Evolutionary conservation across 148 eudicot species (phyloP).

Genomic region (Chenopodium suecicum): DNA sequence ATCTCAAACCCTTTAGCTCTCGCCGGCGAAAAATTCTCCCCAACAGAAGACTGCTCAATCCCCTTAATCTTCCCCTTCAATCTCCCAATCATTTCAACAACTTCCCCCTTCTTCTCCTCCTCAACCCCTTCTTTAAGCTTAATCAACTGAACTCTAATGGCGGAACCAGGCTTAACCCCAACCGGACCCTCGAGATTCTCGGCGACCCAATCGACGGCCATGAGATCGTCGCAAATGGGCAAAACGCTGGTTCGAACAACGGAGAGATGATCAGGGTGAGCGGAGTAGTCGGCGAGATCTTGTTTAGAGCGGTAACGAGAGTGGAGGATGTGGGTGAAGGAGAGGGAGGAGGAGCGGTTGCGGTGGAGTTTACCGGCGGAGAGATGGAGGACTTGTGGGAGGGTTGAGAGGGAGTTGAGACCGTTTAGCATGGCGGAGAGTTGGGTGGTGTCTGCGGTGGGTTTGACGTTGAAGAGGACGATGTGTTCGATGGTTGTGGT

Average conservation of each 20-base stretch:
- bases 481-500: conserved; percentile 63
- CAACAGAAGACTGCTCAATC: conserved; percentile 50
- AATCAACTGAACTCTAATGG: conserved; percentile 57
- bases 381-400: conserved; percentile 46
- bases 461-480: conserved; percentile 71
- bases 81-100: conserved; percentile 56
- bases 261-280: conserved; percentile 54
- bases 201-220: conserved; percentile 86
- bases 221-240: conserved; percentile 67
- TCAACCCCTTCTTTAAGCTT: conserved; percentile 64
- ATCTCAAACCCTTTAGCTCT: conserved; percentile 85
- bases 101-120: conserved; percentile 47
- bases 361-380: conserved; percentile 52
- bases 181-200: conserved; percentile 24
- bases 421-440: conserved; percentile 52
- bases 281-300: conserved; percentile 55
- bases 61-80: conserved; percentile 42
- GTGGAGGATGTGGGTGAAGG: conserved; percentile 81
- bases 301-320: conserved; percentile 55
- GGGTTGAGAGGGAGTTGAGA: conserved; percentile 53
- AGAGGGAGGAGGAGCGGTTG: conserved; percentile 34
- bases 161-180: conserved; percentile 46
- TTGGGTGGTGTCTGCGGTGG: conserved; percentile 39
- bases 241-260: conserved; percentile 49
- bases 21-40: conserved; percentile 80